Conservation (phyloP, 306 rosid species). For the Acmispon strigosus region DNA sequence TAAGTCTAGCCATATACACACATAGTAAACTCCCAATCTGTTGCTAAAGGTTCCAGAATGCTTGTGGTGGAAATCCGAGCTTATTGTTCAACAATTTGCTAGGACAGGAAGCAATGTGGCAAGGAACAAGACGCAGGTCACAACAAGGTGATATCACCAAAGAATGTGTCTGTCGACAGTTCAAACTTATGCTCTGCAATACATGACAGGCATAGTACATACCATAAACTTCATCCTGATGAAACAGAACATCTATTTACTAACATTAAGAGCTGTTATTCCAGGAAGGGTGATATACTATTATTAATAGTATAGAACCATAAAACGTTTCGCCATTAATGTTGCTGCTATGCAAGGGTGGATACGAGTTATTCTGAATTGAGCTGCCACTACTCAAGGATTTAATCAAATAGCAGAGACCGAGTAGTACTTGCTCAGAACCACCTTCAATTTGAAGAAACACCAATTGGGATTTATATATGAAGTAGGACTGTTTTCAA, state of each 20-base stretch:
- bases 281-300: slow-evolving; percentile 1
- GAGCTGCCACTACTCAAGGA: slow-evolving; percentile 7
- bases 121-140: slow-evolving; percentile 6
- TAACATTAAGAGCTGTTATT: background rate
- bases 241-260: background rate
- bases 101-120: background rate
- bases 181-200: slow-evolving; percentile 19
- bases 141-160: slow-evolving; percentile 7
- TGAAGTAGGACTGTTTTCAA: background rate
- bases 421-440: background rate
- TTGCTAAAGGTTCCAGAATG: slow-evolving; percentile 11
- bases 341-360: background rate
- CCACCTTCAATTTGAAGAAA: slow-evolving; percentile 5
- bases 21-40: background rate
- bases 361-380: slow-evolving; percentile 4
- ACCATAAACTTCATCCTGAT: slow-evolving; percentile 19
- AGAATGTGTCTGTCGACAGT: background rate
- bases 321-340: background rate
- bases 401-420: background rate
- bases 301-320: slow-evolving; percentile 2
- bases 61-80: slow-evolving; percentile 19
- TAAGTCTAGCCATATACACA: background rate
- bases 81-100: slow-evolving; percentile 10
- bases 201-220: slow-evolving; percentile 4
- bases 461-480: background rate